phyloP scores from a whole-genome alignment of 2,329 filamentous ascomycete species.

The Calonectria pteridis region DNA sequence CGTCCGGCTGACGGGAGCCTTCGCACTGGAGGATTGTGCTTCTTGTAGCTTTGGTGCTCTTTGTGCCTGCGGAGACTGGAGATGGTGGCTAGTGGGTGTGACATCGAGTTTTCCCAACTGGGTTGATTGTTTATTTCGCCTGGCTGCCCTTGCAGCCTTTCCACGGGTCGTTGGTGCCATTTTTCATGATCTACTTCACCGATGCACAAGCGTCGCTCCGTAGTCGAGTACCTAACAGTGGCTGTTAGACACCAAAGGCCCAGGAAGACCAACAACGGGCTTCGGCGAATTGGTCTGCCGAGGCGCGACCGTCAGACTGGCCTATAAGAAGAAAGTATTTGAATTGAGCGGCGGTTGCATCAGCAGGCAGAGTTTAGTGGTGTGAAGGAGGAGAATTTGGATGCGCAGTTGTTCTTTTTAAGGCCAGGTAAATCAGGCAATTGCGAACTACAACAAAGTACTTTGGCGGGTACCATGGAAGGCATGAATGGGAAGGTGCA shows the following conservation, averaged over 20 bases:
- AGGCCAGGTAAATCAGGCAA: conserved; percentile 9
- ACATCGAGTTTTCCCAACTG: conserved; percentile 50
- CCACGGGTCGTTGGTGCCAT: conserved; percentile 35
- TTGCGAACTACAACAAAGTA: not conserved
- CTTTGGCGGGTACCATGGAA: not conserved
- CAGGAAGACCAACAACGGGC: not conserved
- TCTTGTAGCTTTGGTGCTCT: not conserved
- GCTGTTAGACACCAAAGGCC: not conserved
- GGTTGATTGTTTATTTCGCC: conserved; percentile 26
- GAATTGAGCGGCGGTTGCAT: not conserved
- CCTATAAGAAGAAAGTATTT: not conserved
- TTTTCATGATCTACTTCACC: not conserved
- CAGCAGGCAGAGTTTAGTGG: not conserved
- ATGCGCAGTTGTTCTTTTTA: not conserved
- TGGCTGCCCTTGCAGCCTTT: conserved; percentile 32
- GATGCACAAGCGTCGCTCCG: too few relatives aligned
- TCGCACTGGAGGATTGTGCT: not conserved
- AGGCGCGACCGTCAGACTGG: not conserved
- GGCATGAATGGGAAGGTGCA: conserved; percentile 19
- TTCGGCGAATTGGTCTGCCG: not conserved
- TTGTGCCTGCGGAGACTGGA: conserved; percentile 29
- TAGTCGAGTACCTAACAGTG: not conserved
- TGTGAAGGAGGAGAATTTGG: not conserved
- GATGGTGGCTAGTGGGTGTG: conserved; percentile 47
- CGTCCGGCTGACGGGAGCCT: not conserved